Base-by-base conservation (phyloP, 306 rosid genomes). In the Fragaria iinumae region DNA sequence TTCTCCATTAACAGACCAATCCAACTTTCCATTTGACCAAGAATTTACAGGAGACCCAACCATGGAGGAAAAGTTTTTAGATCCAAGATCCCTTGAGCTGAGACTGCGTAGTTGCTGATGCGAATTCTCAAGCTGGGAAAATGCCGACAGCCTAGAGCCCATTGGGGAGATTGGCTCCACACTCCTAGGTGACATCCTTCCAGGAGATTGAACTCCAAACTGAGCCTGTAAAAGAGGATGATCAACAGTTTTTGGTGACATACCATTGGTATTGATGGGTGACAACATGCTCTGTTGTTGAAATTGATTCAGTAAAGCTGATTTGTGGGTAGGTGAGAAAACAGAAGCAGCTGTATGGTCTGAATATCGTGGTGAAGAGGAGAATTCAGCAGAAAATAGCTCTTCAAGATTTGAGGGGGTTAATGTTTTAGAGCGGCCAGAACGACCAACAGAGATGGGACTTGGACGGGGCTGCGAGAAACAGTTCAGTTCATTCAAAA, bases 371-470 rank as follows among this genome's bases (percentile, higher is more conserved):
- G 98, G 96, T 60, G 98, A 93, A 4, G 82, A 83, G 75, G 92
- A 79, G 66, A 91, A 83, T 74, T 93, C 98, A 70, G 93, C 82
- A 80, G 91, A 89, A 82, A 93, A 91, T 17, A 88, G 85, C 64
- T 91, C 98, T 38, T 93, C 98, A 38, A 93, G 98, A 73, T 93
- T 91, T 64, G 96, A 88, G 45, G 93, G 97, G 29, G 97, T 88
- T 67, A 91, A 82, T 64, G 90, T 84, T 82, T 89, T 91, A 23
- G 93, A 80, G 75, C 94, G 81, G 57, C 90, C 88, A 59, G 92
- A 68, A 23, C 95, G 89, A 48, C 81, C 78, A 70, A 85, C 71
- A 39, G 93, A 82, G 45, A 83, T 69, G 18, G 83, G 67, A 86
- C 85, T 81, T 1, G 86, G 77, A 23, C 84, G 85, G 29, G 82